These are phyloP conservation scores for Kazachstania kunashirensis DNA, from an alignment of 805 yeast genomes.

Conservation along the genomic window DNA sequence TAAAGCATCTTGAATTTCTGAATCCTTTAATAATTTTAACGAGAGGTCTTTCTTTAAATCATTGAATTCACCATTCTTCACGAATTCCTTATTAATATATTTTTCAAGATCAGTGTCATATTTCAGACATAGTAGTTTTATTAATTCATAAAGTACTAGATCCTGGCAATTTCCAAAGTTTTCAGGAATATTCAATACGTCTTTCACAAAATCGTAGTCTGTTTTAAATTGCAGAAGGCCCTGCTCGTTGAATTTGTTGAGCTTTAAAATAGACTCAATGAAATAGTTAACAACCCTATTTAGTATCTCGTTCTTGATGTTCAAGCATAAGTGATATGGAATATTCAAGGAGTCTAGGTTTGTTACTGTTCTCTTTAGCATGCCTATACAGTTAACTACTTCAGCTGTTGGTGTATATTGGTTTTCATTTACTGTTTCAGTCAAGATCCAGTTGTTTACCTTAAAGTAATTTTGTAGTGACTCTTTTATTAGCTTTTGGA, in stretches of 20 bases:
- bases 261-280: conserved; percentile 30
- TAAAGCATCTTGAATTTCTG: conserved; percentile 32
- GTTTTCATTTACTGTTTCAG: conserved; percentile 2
- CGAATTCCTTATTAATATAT: conserved; percentile 18
- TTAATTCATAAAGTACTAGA: conserved; percentile 15
- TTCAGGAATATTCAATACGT: conserved; percentile 18
- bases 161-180: conserved; percentile 14
- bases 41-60: conserved; percentile 17
- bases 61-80: conserved; percentile 25
- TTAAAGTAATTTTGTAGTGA: conserved; percentile 28
- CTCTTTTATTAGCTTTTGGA: conserved; percentile 22
- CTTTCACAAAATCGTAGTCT: conserved; percentile 28
- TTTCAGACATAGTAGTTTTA: conserved; percentile 24
- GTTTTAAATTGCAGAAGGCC: conserved; percentile 29
- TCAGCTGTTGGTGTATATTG: conserved; percentile 19
- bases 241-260: conserved; percentile 28
- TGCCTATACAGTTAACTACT: conserved; percentile 22
- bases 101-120: conserved; percentile 15
- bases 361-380: conserved; percentile 13
- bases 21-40: conserved; percentile 20
- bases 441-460: conserved; percentile 27
- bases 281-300: conserved; percentile 26
- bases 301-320: conserved; percentile 22
- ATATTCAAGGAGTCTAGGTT: conserved; percentile 11
- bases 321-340: conserved; percentile 10